A percentile compares a stretch with the other conserved stretches of the same genome.
Evolutionary conservation across 495 filamentous ascomycete species (phyloP).

Genomic region (Bacidia gigantensis): DNA sequence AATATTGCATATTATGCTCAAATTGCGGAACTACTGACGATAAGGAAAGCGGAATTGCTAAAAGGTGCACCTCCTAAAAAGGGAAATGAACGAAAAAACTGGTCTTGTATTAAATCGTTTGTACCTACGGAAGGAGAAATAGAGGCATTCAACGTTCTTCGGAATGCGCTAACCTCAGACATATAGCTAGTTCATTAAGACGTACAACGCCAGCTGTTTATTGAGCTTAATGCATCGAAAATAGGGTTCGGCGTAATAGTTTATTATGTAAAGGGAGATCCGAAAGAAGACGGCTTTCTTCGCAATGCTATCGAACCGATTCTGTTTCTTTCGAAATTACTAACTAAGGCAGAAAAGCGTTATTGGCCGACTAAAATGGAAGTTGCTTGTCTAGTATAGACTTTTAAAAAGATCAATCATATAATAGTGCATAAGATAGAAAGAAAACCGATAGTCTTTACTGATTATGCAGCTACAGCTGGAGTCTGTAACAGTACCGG

Average conservation of each 20-base stretch:
- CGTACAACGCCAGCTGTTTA: neutral
- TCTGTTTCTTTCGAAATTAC: neutral
- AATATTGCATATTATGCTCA: neutral
- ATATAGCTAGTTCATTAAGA: neutral
- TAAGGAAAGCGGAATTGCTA: neutral
- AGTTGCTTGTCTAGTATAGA: neutral
- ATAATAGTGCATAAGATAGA: neutral
- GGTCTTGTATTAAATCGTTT: neutral
- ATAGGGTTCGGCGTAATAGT: neutral
- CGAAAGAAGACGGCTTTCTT: neutral
- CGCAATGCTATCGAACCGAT: neutral
- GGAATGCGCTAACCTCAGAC: neutral
- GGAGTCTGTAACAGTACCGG: neutral
- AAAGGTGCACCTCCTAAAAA: neutral
- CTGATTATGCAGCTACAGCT: neutral
- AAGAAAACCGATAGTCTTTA: neutral
- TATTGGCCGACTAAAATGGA: neutral
- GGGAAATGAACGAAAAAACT: neutral
- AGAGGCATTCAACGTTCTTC: neutral
- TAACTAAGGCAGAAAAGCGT: neutral
- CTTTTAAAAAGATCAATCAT: neutral
- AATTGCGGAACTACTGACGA: neutral
- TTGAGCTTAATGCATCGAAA: conserved; percentile 4
- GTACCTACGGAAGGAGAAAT: neutral
- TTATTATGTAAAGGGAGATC: neutral